These are phyloP conservation scores for Chalaropsis ovoidea DNA, from an alignment of 2,329 filamentous ascomycete genomes.

Conservation along the genomic window DNA sequence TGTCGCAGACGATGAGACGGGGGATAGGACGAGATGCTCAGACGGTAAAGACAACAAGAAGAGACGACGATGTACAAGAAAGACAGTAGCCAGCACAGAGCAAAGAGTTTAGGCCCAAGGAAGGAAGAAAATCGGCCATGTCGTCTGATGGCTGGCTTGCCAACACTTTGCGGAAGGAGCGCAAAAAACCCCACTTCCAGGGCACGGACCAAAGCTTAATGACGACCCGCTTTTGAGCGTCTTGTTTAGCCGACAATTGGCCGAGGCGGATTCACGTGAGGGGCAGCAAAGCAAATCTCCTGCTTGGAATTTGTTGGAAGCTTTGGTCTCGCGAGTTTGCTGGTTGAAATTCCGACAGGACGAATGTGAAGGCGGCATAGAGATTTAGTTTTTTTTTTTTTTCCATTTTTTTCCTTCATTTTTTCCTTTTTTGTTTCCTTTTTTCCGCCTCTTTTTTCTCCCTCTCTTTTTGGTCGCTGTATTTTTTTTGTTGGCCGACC, in stretches of 20 bases:
- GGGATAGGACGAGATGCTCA: background rate
- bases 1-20: background rate
- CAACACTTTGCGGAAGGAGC: slow-evolving; percentile 11
- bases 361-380: no score
- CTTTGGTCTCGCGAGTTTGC: background rate
- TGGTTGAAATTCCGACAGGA: no score
- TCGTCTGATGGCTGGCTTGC: slow-evolving; percentile 10
- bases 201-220: slow-evolving; percentile 24
- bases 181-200: slow-evolving; percentile 4
- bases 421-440: background rate
- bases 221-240: slow-evolving; percentile 13
- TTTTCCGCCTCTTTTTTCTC: background rate
- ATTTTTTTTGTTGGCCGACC: background rate
- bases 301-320: background rate
- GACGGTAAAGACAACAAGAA: background rate
- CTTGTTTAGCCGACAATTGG: slow-evolving; percentile 12
- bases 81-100: background rate
- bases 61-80: background rate
- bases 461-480: background rate
- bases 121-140: slow-evolving; percentile 8
- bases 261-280: slow-evolving; percentile 22
- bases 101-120: slow-evolving; percentile 4
- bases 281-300: slow-evolving; percentile 1
- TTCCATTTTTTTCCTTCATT: background rate
- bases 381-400: background rate